These are phyloP conservation scores for Reutealis trisperma DNA, from an alignment of 345 rosid species.

Conservation along the genomic window DNA sequence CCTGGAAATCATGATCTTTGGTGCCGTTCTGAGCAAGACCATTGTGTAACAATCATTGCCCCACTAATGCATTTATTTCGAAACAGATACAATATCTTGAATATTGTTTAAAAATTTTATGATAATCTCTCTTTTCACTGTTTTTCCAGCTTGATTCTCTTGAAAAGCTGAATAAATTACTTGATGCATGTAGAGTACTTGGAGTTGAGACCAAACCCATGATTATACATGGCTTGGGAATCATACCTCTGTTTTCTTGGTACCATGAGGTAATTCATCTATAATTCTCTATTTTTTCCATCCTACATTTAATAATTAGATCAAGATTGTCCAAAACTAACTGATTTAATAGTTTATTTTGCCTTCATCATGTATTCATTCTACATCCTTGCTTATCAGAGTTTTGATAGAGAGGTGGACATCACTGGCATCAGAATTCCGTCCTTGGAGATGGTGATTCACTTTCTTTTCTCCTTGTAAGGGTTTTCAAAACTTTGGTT, in stretches of 20 bases:
- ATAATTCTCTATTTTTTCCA: background rate
- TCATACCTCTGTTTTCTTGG: slow-evolving; percentile 67
- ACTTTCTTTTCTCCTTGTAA: slow-evolving; percentile 51
- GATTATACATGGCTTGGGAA: slow-evolving; percentile 46
- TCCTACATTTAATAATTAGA: background rate
- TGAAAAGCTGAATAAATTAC: slow-evolving; percentile 63
- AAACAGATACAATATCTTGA: too few relatives aligned
- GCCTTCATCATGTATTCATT: background rate
- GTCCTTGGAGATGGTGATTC: slow-evolving; percentile 65
- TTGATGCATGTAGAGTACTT: slow-evolving; percentile 54
- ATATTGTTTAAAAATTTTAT: too few relatives aligned
- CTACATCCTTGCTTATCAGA: slow-evolving; percentile 32
- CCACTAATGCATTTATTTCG: too few relatives aligned
- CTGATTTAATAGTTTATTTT: background rate
- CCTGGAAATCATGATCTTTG: slow-evolving; percentile 75
- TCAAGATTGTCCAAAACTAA: background rate
- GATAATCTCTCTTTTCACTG: background rate
- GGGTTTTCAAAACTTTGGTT: slow-evolving; percentile 21
- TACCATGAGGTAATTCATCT: slow-evolving; percentile 58
- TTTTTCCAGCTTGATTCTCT: slow-evolving; percentile 55
- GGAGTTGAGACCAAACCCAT: slow-evolving; percentile 57
- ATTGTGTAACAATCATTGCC: slow-evolving; percentile 32
- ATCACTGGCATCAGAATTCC: slow-evolving; percentile 46
- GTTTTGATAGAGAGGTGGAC: slow-evolving; percentile 64
- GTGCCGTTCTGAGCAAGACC: slow-evolving; percentile 48